Percentiles rank a stretch among this genome's conserved stretches.
Conservation (phyloP, 2,329 filamentous ascomycete species). For the Sporothrix brunneoviolacea region DNA sequence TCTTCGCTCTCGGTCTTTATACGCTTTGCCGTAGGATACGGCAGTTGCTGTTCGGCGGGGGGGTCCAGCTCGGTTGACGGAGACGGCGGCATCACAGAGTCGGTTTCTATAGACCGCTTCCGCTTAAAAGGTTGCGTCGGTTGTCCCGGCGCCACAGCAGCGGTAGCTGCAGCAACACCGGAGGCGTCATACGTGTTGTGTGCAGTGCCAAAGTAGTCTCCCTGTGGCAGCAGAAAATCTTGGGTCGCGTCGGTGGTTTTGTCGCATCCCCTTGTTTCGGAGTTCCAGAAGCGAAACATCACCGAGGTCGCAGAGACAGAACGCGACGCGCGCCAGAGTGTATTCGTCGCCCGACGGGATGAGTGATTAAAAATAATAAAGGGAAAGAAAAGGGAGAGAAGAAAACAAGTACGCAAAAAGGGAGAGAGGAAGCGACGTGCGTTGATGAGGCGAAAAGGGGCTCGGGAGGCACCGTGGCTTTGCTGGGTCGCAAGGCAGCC, state of each 20-base stretch:
- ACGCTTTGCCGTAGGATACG: constrained; percentile 14
- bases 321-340: constrained; percentile 9
- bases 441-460: constrained; percentile 4
- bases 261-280: constrained; percentile 52
- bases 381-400: constrained; percentile 5
- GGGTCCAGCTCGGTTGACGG: constrained; percentile 8
- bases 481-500: constrained; percentile 19
- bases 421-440: not conserved
- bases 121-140: constrained; percentile 16
- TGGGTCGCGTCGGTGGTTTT: constrained; percentile 37
- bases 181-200: not conserved
- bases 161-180: constrained; percentile 3
- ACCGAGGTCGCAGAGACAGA: constrained; percentile 31
- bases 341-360: constrained; percentile 1
- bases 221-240: too few relatives aligned
- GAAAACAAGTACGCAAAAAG: not conserved
- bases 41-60: not conserved
- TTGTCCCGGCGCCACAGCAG: not conserved
- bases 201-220: constrained; percentile 23
- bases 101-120: constrained; percentile 9
- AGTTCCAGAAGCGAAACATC: constrained; percentile 58
- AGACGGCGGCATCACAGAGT: constrained; percentile 11
- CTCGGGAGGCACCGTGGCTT: constrained; percentile 9
- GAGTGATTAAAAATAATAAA: not conserved
- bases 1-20: constrained; percentile 29